phyloP scores from a whole-genome alignment of 2,329 filamentous ascomycete species.

The Hypomyces rosellus region DNA sequence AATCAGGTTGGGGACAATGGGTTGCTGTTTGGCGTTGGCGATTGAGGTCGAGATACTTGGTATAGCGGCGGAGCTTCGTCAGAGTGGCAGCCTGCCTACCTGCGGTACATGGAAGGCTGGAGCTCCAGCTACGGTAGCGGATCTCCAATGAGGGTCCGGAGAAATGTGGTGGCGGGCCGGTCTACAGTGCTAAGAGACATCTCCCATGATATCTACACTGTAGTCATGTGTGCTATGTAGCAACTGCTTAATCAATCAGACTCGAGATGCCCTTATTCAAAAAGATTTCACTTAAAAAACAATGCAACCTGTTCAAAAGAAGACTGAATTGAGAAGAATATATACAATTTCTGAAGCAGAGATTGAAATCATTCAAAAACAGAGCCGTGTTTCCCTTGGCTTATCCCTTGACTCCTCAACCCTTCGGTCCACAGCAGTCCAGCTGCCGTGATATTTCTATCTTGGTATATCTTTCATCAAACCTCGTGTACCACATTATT shows the following conservation, averaged over 20 bases:
- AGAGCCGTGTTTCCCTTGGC: neutral
- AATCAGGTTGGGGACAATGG: constrained; percentile 5
- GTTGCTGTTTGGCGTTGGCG: constrained; percentile 13
- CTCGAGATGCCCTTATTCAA: neutral
- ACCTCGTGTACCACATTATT: neutral
- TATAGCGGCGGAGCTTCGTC: constrained; percentile 30
- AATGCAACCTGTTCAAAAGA: neutral
- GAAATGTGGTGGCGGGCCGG: constrained; percentile 22
- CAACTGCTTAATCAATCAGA: neutral
- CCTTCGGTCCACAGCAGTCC: constrained; percentile 3
- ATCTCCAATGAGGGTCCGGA: constrained; percentile 18
- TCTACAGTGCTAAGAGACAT: constrained; percentile 2
- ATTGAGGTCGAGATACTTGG: constrained; percentile 16
- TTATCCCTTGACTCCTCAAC: neutral
- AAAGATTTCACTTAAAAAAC: neutral
- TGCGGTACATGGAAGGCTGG: constrained; percentile 20
- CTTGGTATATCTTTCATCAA: neutral
- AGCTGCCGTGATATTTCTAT: constrained; percentile 9
- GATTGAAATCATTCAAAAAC: no score
- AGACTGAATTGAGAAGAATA: no score
- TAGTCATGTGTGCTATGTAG: neutral
- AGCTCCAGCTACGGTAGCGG: constrained; percentile 18
- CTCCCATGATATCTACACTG: neutral
- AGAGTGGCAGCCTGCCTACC: constrained; percentile 32
- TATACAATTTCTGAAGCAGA: no score